phyloP scores from a whole-genome alignment of 495 filamentous ascomycete species.

The Neurospora terricola region DNA sequence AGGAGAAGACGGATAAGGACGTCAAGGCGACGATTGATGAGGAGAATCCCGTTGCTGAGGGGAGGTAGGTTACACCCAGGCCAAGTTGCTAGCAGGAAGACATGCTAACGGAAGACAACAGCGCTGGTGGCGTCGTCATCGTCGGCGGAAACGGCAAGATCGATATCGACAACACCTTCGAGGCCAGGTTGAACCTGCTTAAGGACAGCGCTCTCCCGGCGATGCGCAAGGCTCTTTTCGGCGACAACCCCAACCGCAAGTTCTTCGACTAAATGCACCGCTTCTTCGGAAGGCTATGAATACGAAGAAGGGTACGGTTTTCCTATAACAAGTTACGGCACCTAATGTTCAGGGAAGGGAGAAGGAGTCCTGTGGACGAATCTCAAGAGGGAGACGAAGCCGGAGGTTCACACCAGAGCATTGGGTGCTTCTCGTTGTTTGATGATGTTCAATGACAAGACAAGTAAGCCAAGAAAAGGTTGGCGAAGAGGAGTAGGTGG shows the following conservation, averaged over 20 bases:
- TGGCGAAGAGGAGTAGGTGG: not conserved
- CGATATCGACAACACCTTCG: constrained; percentile 96
- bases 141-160: constrained; percentile 84
- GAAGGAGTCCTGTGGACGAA: not conserved
- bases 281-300: not conserved
- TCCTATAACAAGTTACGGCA: not conserved
- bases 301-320: not conserved
- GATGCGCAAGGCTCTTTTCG: constrained; percentile 77
- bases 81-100: no score
- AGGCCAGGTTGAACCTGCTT: constrained; percentile 77
- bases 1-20: constrained; percentile 57
- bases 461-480: not conserved
- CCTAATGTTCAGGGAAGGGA: not conserved
- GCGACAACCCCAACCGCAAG: constrained; percentile 82
- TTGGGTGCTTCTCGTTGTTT: not conserved
- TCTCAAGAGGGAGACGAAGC: not conserved
- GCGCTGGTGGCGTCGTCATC: constrained; percentile 74
- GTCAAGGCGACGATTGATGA: constrained; percentile 60
- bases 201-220: constrained; percentile 76
- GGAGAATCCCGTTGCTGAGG: constrained; percentile 67
- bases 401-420: not conserved
- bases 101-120: no score
- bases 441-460: not conserved
- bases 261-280: constrained; percentile 67
- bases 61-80: constrained; percentile 70